Conservation (phyloP, 2,329 filamentous ascomycete genomes). For the Zalaria obscura region DNA sequence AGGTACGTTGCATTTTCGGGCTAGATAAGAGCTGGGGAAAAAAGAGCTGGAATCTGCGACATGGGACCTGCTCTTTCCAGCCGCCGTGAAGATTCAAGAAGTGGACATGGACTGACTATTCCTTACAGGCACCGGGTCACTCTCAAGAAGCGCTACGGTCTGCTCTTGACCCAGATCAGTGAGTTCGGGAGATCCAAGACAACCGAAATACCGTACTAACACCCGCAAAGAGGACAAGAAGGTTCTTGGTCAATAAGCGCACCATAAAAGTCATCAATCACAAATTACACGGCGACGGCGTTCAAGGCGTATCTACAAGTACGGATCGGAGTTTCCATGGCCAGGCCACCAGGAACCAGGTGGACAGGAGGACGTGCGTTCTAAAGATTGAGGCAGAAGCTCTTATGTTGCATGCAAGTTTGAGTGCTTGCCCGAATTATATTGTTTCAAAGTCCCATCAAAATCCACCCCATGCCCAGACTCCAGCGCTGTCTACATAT, state of each 20-base stretch:
- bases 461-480: background rate
- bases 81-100: background rate
- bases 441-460: background rate
- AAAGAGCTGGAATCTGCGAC: no score
- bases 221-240: slow-evolving; percentile 4
- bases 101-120: background rate
- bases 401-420: background rate
- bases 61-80: no score
- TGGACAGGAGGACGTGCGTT: background rate
- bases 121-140: slow-evolving; percentile 70
- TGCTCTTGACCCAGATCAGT: slow-evolving; percentile 64
- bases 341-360: no score
- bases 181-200: background rate
- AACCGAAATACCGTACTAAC: background rate
- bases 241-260: slow-evolving; percentile 6
- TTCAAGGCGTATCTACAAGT: slow-evolving; percentile 1
- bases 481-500: background rate
- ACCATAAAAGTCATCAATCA: background rate
- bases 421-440: no score
- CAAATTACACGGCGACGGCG: slow-evolving; percentile 1
- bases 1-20: slow-evolving; percentile 31
- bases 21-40: background rate
- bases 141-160: slow-evolving; percentile 81
- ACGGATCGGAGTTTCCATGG: background rate
- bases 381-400: background rate